phyloP scores from a whole-genome alignment of 129 eudicot species.

The Flaveria trinervia region DNA sequence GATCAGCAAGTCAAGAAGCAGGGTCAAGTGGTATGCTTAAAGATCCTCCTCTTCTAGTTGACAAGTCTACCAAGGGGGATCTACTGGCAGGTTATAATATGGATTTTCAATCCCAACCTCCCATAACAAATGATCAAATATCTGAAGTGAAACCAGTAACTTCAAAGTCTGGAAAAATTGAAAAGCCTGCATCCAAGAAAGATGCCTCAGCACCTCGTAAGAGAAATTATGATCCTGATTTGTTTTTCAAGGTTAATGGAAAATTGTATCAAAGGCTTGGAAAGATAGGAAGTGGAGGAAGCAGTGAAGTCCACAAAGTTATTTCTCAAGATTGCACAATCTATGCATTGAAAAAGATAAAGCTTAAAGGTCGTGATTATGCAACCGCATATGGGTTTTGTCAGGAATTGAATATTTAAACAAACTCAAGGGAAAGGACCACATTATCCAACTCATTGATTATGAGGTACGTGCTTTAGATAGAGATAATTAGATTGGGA shows the following conservation, averaged over 20 bases:
- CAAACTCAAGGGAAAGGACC: slow-evolving; percentile 76
- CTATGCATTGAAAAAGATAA: slow-evolving; percentile 92
- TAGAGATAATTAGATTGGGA: slow-evolving; percentile 10
- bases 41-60: slow-evolving; percentile 38
- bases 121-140: slow-evolving; percentile 40
- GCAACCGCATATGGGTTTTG: slow-evolving; percentile 96
- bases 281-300: slow-evolving; percentile 98
- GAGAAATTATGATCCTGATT: slow-evolving; percentile 69
- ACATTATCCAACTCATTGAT: slow-evolving; percentile 93
- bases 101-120: slow-evolving; percentile 50
- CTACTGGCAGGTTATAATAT: slow-evolving; percentile 32
- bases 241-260: slow-evolving; percentile 92
- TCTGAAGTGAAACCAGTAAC: slow-evolving; percentile 52
- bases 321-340: slow-evolving; percentile 88
- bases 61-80: slow-evolving; percentile 46
- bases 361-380: slow-evolving; percentile 99
- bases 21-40: slow-evolving; percentile 36
- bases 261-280: slow-evolving; percentile 98
- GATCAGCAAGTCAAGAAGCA: slow-evolving; percentile 33
- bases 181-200: slow-evolving; percentile 56
- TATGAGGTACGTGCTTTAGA: slow-evolving; percentile 68
- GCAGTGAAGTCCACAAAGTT: slow-evolving; percentile 99
- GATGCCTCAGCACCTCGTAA: slow-evolving; percentile 70
- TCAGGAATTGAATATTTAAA: slow-evolving; percentile 92
- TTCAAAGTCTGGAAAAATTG: slow-evolving; percentile 55